Percentiles rank a stretch among this genome's conserved stretches.
phyloP scores from a whole-genome alignment of 139 green algal species.

The Haematococcus lacustris region DNA sequence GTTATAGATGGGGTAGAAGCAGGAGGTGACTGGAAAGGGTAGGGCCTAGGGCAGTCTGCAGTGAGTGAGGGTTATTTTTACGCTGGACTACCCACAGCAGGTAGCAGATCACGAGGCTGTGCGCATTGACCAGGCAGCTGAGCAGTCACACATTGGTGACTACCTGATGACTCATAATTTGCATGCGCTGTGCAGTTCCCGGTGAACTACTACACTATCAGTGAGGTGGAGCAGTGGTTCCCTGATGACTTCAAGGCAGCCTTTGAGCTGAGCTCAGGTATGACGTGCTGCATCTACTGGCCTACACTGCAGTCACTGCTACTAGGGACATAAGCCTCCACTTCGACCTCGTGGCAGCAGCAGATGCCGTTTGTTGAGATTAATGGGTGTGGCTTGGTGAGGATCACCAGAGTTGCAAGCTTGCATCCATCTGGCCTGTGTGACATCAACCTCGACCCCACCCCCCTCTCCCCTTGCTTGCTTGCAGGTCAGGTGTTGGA shows the following conservation, averaged over 20 bases:
- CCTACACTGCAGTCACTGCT: background rate
- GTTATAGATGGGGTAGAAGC: no score
- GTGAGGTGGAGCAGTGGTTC: slow-evolving; percentile 77
- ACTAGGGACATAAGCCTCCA: background rate
- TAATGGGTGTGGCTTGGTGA: background rate
- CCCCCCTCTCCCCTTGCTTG: background rate
- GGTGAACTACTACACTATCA: slow-evolving; percentile 86
- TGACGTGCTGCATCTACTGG: background rate
- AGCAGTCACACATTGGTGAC: no score
- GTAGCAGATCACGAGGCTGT: no score
- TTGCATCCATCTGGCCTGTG: background rate
- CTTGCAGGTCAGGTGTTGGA: background rate
- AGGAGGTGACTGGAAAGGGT: no score
- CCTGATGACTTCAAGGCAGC: slow-evolving; percentile 35
- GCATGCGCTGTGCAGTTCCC: slow-evolving; percentile 52
- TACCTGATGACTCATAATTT: background rate
- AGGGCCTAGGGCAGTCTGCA: no score
- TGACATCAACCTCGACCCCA: background rate
- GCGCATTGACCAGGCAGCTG: no score
- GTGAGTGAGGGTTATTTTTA: no score
- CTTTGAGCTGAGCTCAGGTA: slow-evolving; percentile 11
- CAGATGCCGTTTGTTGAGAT: background rate
- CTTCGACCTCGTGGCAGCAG: background rate
- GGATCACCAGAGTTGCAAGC: background rate
- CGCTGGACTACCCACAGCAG: no score